A percentile compares a stretch with the other conserved stretches of the same genome.
These are phyloP conservation scores for Scenedesmus sp. DNA, from an alignment of 163 green algal genomes.

Conservation along the genomic window DNA sequence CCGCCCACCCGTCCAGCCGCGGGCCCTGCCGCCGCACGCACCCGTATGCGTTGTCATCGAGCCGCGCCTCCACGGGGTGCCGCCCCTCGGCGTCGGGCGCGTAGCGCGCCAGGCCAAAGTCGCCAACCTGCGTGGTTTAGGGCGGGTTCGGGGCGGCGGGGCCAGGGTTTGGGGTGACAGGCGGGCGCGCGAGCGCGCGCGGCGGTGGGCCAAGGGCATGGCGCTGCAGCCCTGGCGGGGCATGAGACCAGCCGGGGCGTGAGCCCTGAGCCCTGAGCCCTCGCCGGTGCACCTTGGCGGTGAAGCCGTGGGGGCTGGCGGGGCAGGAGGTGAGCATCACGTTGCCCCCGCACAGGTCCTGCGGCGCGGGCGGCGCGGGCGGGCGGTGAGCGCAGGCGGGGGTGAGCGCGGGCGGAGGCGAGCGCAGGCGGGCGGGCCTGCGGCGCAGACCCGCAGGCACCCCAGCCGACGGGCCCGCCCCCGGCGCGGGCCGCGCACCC, in stretches of 20 bases:
- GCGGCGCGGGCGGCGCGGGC: neutral
- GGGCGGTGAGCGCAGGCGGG: neutral
- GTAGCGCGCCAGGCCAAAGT: constrained; percentile 47
- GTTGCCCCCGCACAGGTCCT: constrained; percentile 48
- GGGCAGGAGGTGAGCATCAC: constrained; percentile 28
- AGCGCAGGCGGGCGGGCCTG: neutral
- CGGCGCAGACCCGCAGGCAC: neutral
- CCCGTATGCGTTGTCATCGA: constrained; percentile 24
- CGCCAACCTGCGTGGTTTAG: constrained; percentile 9
- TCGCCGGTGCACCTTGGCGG: constrained; percentile 34
- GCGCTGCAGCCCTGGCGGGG: too few relatives aligned
- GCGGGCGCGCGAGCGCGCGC: too few relatives aligned
- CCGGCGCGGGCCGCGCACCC: constrained; percentile 20
- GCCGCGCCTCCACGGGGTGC: constrained; percentile 26
- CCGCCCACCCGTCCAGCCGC: too few relatives aligned
- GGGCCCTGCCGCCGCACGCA: too few relatives aligned
- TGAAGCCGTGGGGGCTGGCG: constrained; percentile 21
- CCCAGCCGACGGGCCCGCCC: too few relatives aligned
- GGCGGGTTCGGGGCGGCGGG: too few relatives aligned
- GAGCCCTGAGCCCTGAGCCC: too few relatives aligned
- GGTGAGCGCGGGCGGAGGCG: neutral
- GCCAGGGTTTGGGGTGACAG: too few relatives aligned
- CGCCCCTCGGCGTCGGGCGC: neutral
- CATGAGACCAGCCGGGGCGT: too few relatives aligned
- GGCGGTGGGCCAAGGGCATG: too few relatives aligned